Percentiles rank a stretch among this genome's conserved stretches.
Evolutionary conservation across 257 asterid species (phyloP).

Genomic region (Apocynum venetum): DNA sequence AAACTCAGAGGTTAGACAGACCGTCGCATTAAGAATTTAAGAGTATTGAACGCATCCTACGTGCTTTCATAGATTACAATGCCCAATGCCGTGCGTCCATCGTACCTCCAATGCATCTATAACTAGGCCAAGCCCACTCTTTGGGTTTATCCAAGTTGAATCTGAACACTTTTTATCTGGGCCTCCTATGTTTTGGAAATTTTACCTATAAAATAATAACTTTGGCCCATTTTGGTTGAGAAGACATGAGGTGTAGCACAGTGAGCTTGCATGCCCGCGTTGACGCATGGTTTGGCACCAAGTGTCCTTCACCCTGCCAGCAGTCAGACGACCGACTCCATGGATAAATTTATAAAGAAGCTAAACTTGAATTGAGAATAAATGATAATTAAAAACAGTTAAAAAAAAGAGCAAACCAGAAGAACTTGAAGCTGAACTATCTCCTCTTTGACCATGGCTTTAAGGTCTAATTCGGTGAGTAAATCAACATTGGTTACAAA

Average conservation of each 20-base stretch:
- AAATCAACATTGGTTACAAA: neutral
- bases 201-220: too few relatives aligned
- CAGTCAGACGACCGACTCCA: neutral
- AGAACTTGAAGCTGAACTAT: neutral
- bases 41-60: too few relatives aligned
- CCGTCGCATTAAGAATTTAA: too few relatives aligned
- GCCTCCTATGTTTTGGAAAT: neutral
- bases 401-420: neutral
- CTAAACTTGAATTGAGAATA: neutral
- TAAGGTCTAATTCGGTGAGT: slow-evolving; percentile 16
- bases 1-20: too few relatives aligned
- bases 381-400: neutral
- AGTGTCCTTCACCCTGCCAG: neutral
- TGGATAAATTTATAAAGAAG: neutral
- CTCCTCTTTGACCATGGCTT: slow-evolving; percentile 7
- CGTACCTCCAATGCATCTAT: too few relatives aligned
- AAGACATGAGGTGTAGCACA: neutral
- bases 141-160: neutral
- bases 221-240: neutral
- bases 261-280: neutral
- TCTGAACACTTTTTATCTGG: neutral
- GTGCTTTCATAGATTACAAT: too few relatives aligned
- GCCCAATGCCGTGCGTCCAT: too few relatives aligned
- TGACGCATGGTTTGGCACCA: neutral
- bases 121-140: neutral